Evolutionary conservation across 441 rosid genomes (phyloP).

Genomic region (Pelargonium citronellum): DNA sequence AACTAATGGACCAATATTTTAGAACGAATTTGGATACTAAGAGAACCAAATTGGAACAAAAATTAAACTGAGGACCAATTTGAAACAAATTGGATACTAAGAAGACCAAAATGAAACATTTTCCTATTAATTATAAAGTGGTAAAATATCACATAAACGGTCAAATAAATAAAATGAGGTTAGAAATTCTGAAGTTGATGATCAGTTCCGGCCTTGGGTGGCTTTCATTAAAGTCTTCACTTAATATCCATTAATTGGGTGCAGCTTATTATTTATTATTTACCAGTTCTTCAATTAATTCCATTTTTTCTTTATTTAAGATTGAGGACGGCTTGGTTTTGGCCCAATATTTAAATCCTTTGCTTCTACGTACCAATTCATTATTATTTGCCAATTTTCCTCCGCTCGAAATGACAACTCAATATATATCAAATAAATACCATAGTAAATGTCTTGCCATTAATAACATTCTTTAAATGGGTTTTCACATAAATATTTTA

Average conservation of each 20-base stretch:
- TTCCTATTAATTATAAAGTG: not conserved
- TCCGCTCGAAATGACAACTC: too few species aligned
- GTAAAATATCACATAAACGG: not conserved
- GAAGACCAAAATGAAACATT: too few species aligned
- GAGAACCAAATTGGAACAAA: too few species aligned
- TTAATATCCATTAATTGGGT: not conserved
- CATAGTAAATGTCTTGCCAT: too few species aligned
- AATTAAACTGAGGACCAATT: too few species aligned
- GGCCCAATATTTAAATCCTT: not conserved
- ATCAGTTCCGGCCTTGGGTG: slow-evolving; percentile 1
- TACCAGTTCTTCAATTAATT: not conserved
- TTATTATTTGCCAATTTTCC: not conserved
- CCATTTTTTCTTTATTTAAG: not conserved
- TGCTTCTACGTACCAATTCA: not conserved
- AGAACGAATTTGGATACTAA: too few species aligned
- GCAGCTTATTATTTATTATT: not conserved
- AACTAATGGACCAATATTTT: too few species aligned
- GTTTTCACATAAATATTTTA: too few species aligned
- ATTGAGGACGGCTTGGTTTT: not conserved
- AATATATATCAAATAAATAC: too few species aligned
- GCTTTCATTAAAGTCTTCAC: slow-evolving; percentile 5
- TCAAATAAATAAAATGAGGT: not conserved
- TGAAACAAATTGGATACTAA: too few species aligned
- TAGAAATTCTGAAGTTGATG: not conserved
- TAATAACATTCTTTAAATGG: too few species aligned